Base-by-base conservation (phyloP, 768 basidiomycete genomes). In the Podaxis sp. region DNA sequence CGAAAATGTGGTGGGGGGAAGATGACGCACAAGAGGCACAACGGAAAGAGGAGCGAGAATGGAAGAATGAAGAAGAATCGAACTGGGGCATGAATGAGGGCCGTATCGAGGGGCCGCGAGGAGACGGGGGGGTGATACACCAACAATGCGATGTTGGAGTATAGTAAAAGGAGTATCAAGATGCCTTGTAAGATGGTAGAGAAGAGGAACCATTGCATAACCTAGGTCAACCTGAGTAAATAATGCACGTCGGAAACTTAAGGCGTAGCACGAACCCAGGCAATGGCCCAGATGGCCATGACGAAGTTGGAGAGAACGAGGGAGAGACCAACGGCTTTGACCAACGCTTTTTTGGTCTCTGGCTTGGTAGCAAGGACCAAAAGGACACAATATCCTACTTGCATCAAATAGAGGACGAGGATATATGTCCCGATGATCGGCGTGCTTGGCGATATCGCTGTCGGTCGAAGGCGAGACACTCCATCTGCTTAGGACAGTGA, bases 21-120 rank as follows among this genome's bases (percentile, higher is more conserved):
- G 11, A 15, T 67, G 38, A 64, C 86, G 76, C 61, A 91, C 85
- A 79, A 90, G 53, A 84, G 85, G 68, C 72, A 82, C 59, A 82
- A 69, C 0, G 84, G 80, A 64, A 93, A 87, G 62, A 90, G 75
- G 39, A 90, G 75, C 3, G 74, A 75, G 28, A 88, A 71, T 2
- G 85, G 83, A 2, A 88, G 70, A 30, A 81, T 73, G 44, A 84
- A 72, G 71, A 89, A 89, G 63, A 93, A 87, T 2, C 92, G 82
- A 58, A 96, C 78, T 0, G 96, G 96, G 0, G 92, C 90, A 67
- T 97, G 95, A 61, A 97, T 92, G 66, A 96, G 87, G 0, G 87
- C 80, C 38, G 85, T 86, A 72, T 95, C 93, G 44, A 96, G 73
- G 0, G 92, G 93, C 1, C 87, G 82, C 0, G 76, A 72, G 24